Evolutionary conservation across 2,329 filamentous ascomycete genomes (phyloP).

Genomic region (Alternaria sp.): DNA sequence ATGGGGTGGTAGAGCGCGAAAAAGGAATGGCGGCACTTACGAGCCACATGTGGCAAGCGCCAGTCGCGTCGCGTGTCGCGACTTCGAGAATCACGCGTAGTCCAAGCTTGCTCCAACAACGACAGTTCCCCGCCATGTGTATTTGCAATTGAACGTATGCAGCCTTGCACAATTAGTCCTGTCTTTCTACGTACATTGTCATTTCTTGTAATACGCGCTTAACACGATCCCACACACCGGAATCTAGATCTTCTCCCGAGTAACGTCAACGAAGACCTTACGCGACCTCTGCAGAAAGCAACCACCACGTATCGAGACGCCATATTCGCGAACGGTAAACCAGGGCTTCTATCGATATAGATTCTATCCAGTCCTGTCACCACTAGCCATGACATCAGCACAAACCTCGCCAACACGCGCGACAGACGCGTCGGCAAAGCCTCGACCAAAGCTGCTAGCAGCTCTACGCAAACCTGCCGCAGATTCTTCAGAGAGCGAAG

Average conservation of each 20-base stretch:
- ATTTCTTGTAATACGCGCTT: neutral
- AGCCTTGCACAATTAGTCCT: neutral
- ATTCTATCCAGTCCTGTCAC: neutral
- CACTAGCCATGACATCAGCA: neutral
- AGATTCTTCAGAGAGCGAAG: conserved; percentile 52
- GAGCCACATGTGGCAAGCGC: conserved; percentile 22
- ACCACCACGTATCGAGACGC: neutral
- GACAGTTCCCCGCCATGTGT: conserved; percentile 21
- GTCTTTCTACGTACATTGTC: conserved; percentile 1
- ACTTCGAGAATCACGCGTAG: conserved; percentile 15
- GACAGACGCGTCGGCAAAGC: conserved; percentile 27
- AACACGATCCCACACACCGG: neutral
- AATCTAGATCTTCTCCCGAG: neutral
- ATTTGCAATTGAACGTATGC: conserved; percentile 18
- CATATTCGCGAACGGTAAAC: neutral
- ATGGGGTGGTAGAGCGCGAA: neutral
- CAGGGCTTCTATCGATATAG: neutral
- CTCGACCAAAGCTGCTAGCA: conserved; percentile 32
- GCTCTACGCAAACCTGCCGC: conserved; percentile 30
- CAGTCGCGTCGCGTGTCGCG: conserved; percentile 21
- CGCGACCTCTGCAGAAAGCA: neutral
- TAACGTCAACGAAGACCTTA: neutral
- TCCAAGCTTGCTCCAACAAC: conserved; percentile 15
- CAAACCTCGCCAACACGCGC: conserved; percentile 11
- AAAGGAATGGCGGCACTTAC: conserved; percentile 13